Percentiles rank a stretch among this genome's conserved stretches.
These are phyloP conservation scores for Cladobotryum protrusum DNA, from an alignment of 2,329 filamentous ascomycete genomes.

Conservation along the genomic window DNA sequence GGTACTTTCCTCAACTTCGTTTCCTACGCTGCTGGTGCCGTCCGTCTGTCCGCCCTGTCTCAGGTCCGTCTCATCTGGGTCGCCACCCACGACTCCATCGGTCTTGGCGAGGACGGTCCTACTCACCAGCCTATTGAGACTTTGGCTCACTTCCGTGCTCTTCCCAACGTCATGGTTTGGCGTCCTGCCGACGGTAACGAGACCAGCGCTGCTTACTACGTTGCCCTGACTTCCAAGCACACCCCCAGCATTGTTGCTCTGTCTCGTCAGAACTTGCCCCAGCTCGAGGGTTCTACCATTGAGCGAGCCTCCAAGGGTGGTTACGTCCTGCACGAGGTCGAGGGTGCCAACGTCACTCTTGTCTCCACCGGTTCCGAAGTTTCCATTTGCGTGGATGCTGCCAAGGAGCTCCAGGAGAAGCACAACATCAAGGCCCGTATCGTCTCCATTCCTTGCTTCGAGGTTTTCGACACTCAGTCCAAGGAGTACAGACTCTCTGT, in stretches of 20 bases:
- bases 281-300: conserved; percentile 90
- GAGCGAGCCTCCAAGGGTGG: conserved; percentile 90
- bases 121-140: conserved; percentile 99
- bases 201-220: conserved; percentile 95
- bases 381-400: conserved; percentile 84
- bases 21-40: conserved; percentile 90
- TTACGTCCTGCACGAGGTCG: conserved; percentile 80
- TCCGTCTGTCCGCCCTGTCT: conserved; percentile 88
- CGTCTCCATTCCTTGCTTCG: conserved; percentile 92
- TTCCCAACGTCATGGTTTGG: conserved; percentile 99
- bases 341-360: conserved; percentile 79
- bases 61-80: conserved; percentile 90
- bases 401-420: conserved; percentile 85
- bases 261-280: conserved; percentile 95
- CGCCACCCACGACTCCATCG: conserved; percentile 97
- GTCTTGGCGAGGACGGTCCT: conserved; percentile 96
- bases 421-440: conserved; percentile 83
- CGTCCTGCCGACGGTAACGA: conserved; percentile 97
- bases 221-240: conserved; percentile 80
- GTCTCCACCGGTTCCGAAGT: conserved; percentile 97
- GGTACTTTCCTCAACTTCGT: conserved; percentile 99
- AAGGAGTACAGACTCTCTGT: conserved; percentile 95
- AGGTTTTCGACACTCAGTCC: conserved; percentile 88
- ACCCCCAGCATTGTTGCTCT: conserved; percentile 92
- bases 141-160: conserved; percentile 93